Evolutionary conservation across 1,284 basidiomycete species (phyloP).

Genomic region (Omphalotus olearius): DNA sequence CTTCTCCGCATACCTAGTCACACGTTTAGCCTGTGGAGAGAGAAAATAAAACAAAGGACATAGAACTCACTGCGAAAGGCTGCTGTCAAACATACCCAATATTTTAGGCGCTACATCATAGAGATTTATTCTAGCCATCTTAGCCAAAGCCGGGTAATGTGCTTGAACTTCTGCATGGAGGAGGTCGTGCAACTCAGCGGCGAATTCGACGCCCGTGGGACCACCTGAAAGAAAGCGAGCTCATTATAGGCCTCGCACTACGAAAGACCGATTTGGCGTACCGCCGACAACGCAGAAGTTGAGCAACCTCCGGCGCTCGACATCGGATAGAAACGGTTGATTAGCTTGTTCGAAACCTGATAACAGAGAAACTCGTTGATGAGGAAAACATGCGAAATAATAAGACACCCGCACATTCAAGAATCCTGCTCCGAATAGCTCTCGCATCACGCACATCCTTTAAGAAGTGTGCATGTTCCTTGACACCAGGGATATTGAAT

Average conservation of each 20-base stretch:
- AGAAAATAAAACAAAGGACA: slow-evolving; percentile 7
- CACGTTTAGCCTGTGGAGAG: slow-evolving; percentile 8
- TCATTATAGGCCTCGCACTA: background rate
- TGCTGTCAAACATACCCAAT: slow-evolving; percentile 73
- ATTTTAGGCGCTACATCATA: slow-evolving; percentile 84
- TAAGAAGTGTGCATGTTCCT: slow-evolving; percentile 77
- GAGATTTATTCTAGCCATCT: slow-evolving; percentile 64
- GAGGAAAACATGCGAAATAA: slow-evolving; percentile 5
- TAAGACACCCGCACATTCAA: slow-evolving; percentile 55
- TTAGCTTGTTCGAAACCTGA: slow-evolving; percentile 78
- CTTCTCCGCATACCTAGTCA: slow-evolving; percentile 58
- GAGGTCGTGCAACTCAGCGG: slow-evolving; percentile 85
- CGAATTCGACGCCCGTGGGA: slow-evolving; percentile 80
- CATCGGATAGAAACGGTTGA: slow-evolving; percentile 63
- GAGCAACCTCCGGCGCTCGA: slow-evolving; percentile 63
- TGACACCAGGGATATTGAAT: slow-evolving; percentile 64
- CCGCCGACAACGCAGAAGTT: slow-evolving; percentile 79
- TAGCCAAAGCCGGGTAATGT: slow-evolving; percentile 61
- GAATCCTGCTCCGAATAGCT: slow-evolving; percentile 70
- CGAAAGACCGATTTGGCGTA: slow-evolving; percentile 9
- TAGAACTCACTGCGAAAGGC: slow-evolving; percentile 53
- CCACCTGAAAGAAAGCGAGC: slow-evolving; percentile 47
- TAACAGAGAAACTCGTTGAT: background rate
- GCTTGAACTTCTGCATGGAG: slow-evolving; percentile 71
- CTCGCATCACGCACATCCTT: slow-evolving; percentile 83